Base-by-base conservation (phyloP, 371 early-diverging fungal genomes). In the Mucor mucedo region DNA sequence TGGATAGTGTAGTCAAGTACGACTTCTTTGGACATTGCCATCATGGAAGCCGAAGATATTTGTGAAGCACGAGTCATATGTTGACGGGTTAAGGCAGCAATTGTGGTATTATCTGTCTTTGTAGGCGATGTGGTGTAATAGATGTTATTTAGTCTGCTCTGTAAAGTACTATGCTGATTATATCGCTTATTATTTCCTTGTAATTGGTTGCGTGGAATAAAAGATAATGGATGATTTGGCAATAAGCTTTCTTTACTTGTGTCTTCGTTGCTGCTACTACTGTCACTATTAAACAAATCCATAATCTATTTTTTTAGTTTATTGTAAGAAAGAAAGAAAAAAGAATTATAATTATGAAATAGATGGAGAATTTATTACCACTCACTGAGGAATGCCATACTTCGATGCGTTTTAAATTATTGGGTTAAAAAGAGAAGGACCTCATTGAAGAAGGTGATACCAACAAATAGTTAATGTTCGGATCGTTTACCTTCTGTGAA, bases 1-100 rank as follows among this genome's bases (percentile, higher is more conserved):
- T 86, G 73, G 30, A 90, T 88, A 5, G 71, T 65, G 62, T 89
- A 89, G 6, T 52, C 6, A 13, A 66, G 33, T 13, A 47, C 30
- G 13, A 40, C 28, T 33, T 52, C 40, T 52, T 52, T 60, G 5
- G 40, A n/a, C 33, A 40, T 60, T 29, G 53, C 48, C 29, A 60
- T 52, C 30, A 52, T 28, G 14, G 60, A 60, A 30, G 40, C 44
- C 11, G 52, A 58, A 41, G 58, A 58, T 42, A 64, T 21, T 52
- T 57, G 55, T n/a, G 58, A 40, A 10, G 57, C 63, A 49, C 50
- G 48, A 32, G 48, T 50, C 63, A 63, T 63, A 40, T 63, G 63
- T 35, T 58, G 48, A 32, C 47, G 45, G 21, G 62, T 62, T 38
- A 62, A 55, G 35, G 41, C 29, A 9, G 60, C 60, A 41, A 60